Evolutionary conservation across 257 asterid genomes (phyloP), one percentile per base, ranked within the genome.

Genomic region (Verbena officinalis): DNA sequence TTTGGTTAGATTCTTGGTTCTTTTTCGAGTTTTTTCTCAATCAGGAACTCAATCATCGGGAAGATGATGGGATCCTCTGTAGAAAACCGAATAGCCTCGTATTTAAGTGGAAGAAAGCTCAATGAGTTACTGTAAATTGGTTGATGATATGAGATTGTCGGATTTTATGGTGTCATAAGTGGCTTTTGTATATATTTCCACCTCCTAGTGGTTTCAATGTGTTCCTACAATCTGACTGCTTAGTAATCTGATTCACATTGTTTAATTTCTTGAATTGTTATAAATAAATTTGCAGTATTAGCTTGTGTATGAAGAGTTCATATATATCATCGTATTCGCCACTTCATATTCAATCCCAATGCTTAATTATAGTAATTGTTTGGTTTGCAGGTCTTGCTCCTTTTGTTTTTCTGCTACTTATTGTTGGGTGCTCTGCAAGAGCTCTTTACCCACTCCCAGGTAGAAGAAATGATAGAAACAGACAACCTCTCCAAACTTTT

Each of bases 391-490:
- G 90, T 69, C 64, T 78, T 75, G 60, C 75, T 70, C 78, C 88
- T 57, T 77, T 80, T 2, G 64, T 83, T 53, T 78, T 90, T 59
- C 59, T 94, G 78, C 80, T 90, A 20, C 86, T 94, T 55, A 22
- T 86, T 59, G 85, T 76, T 71, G 95, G 83, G 49, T 81, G 88
- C 78, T 82, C 84, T 24, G 95, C 89, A 30, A 84, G 97, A 77
- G 84, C 83, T 66, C 92, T 93, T 57, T 87, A 87, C 72, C 99
- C 97, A 51, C 96, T 88, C 16, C 99, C 96, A 8, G 83, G 96
- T 73, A 71, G 96, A 70, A 87, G 95, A 80, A 86, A 88, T n/a
- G 95, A 86, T 31, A 80, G 85, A 77, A 84, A 78, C 52, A 82
- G 75, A 70, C 86, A 67, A 55, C 93, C 96, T 9, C 70, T 94